Evolutionary conservation across 352 stramenopile genomes (phyloP), one percentile per base, ranked within the genome.

Genomic region (Elongisporangium prolatum): DNA sequence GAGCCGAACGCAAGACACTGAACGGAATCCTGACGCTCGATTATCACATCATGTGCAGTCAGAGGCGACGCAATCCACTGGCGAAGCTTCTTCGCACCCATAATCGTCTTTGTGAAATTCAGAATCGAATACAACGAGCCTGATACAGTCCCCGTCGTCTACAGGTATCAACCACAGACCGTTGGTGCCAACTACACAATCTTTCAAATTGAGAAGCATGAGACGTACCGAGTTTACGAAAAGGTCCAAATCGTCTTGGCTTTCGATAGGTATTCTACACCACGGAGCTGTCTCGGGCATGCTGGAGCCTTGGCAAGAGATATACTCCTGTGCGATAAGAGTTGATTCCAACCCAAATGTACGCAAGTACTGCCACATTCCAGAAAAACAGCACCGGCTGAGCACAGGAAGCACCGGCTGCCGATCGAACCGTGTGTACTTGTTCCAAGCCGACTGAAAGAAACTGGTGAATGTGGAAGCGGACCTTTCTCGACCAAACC

Each of bases 191-290:
- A 38, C 8, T 38, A 9, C 28, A 21, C n/a, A 17, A 9, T 50
- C 20, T 9, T 50, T 52, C 48, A 10, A 10, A 52, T 52, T 3
- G 9, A 24, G 49, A 7, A 50, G n/a, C 13, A 48, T 38, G 1
- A 9, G 16, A 57, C 65, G 18, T 47, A 79, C 71, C 60, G 71
- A 59, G n/a, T 76, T 79, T 38, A 70, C 56, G 38, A 79, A 79
- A 1, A 79, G 56, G 20, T 79, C 71, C 16, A 79, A 61, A 54
- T 79, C 71, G 11, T 52, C 60, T 24, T 74, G 60, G 17, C 59
- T 55, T 37, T 79, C 65, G 0, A 50, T 48, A 14, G 68, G 65
- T 3, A 79, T 38, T 38, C 13, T 7, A 13, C 28, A 38, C 28
- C 28, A 9, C 13, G 28, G 28, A 13, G 8, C 28, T 38, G 28